Conservation (phyloP, 306 rosid genomes). For the Erythrophleum fordii region DNA sequence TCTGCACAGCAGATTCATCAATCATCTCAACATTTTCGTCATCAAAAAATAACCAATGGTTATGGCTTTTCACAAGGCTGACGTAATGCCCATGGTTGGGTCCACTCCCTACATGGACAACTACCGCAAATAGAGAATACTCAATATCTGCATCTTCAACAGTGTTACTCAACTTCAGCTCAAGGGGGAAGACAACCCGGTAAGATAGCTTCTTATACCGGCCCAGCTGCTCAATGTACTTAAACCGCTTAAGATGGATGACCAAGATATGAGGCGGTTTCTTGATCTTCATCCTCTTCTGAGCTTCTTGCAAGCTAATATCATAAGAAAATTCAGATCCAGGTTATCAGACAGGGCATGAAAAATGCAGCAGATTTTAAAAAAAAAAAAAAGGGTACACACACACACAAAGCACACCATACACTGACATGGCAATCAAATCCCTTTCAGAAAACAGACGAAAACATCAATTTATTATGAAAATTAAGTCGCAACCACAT, state of each 20-base stretch:
- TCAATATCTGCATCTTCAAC: constrained; percentile 87
- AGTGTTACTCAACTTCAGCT: constrained; percentile 94
- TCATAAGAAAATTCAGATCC: constrained; percentile 37
- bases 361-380: constrained; percentile 5
- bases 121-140: constrained; percentile 95
- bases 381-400: background rate
- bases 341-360: constrained; percentile 21
- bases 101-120: constrained; percentile 96
- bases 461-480: constrained; percentile 6
- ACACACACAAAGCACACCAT: too few species aligned
- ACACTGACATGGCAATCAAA: background rate
- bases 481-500: background rate
- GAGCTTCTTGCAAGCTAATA: constrained; percentile 97
- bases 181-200: constrained; percentile 94
- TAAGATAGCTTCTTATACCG: constrained; percentile 95
- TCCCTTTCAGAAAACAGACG: constrained; percentile 14
- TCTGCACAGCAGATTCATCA: constrained; percentile 97
- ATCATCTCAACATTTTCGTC: constrained; percentile 99
- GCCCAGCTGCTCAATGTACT: constrained; percentile 95
- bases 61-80: constrained; percentile 99
- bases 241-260: constrained; percentile 97
- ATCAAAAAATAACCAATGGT: constrained; percentile 98
- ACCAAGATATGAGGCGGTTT: constrained; percentile 95
- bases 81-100: constrained; percentile 99
- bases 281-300: constrained; percentile 99